Percentiles rank a stretch among this genome's conserved stretches.
Conservation (phyloP, 306 rosid genomes). For the Fragaria nilgerrensis region DNA sequence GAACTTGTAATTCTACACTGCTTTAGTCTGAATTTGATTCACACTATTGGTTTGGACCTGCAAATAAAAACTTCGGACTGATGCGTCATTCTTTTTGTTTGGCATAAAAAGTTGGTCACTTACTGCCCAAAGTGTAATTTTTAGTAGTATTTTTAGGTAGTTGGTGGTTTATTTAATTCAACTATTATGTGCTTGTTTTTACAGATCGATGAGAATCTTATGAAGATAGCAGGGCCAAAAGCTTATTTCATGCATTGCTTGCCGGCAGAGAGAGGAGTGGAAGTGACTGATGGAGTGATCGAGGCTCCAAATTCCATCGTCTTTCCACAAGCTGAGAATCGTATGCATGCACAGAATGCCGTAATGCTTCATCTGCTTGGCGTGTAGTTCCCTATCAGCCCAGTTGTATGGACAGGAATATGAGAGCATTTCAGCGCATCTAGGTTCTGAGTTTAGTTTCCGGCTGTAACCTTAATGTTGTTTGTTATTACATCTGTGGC, state of each 20-base stretch:
- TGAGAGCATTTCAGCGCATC: not conserved
- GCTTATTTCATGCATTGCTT: slow-evolving; percentile 93
- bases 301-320: slow-evolving; percentile 93
- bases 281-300: slow-evolving; percentile 81
- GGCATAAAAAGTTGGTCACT: not conserved
- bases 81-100: not conserved
- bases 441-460: slow-evolving; percentile 3
- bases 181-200: slow-evolving; percentile 9
- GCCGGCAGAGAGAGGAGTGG: slow-evolving; percentile 97
- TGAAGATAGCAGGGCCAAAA: slow-evolving; percentile 82
- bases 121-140: not conserved
- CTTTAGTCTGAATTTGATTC: not conserved
- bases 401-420: not conserved
- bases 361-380: slow-evolving; percentile 90
- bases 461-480: not conserved
- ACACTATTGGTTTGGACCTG: not conserved
- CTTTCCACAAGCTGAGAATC: slow-evolving; percentile 95
- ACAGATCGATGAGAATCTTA: slow-evolving; percentile 69
- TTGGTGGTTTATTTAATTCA: slow-evolving; percentile 2
- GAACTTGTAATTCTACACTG: not conserved
- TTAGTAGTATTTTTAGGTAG: not conserved
- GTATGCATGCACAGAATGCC: slow-evolving; percentile 96
- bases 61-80: not conserved
- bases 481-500: not conserved
- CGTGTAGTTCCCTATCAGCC: slow-evolving; percentile 25